These are phyloP conservation scores for Glaciozyma antarctica DNA, from an alignment of 768 basidiomycete genomes.

Conservation along the genomic window DNA sequence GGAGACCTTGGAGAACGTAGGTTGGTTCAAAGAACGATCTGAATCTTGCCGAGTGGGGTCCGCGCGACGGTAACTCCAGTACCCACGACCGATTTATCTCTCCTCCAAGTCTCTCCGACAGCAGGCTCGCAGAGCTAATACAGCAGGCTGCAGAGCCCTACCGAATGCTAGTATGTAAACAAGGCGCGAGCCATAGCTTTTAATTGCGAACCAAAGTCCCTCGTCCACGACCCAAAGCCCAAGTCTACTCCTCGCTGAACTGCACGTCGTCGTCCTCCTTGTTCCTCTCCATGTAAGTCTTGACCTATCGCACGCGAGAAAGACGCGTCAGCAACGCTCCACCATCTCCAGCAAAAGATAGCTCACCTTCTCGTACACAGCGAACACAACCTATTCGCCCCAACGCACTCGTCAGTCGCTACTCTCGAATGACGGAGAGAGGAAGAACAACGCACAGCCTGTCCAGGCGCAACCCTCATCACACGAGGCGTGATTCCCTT, in stretches of 20 bases:
- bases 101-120: no score
- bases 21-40: no score
- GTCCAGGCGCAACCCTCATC: constrained; percentile 85
- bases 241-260: neutral
- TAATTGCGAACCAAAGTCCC: neutral
- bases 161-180: no score
- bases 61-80: no score
- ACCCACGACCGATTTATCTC: no score
- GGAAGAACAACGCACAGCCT: constrained; percentile 49
- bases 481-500: constrained; percentile 98
- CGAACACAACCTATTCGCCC: neutral
- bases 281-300: neutral
- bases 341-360: neutral
- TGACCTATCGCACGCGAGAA: neutral
- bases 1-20: no score
- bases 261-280: neutral
- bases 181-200: neutral
- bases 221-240: neutral
- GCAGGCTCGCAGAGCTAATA: no score
- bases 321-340: neutral
- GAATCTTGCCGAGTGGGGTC: no score
- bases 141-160: no score
- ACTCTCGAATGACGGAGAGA: neutral
- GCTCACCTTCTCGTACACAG: neutral
- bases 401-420: neutral